These are phyloP conservation scores for Sechiopsis laciniata DNA, from an alignment of 306 rosid genomes.

Conservation along the genomic window DNA sequence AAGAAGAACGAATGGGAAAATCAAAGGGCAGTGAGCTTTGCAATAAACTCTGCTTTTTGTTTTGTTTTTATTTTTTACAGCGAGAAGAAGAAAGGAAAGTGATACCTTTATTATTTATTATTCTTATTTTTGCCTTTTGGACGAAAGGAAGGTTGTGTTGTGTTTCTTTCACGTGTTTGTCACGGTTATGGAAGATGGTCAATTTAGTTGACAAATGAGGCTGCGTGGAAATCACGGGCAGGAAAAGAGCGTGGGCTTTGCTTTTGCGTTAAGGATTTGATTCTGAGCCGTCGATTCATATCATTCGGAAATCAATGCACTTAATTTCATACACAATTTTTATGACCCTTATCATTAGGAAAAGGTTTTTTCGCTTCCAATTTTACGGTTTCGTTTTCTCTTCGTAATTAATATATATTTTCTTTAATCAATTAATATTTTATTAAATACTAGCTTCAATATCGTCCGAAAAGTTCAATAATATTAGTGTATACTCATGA, in stretches of 20 bases:
- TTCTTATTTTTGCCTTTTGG: background rate
- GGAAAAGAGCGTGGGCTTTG: background rate
- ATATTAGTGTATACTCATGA: too few species aligned
- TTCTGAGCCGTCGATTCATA: conserved; percentile 17
- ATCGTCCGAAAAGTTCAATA: too few species aligned
- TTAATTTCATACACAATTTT: background rate
- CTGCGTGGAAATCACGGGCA: background rate
- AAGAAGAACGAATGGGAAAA: conserved; percentile 11
- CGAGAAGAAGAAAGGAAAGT: conserved; percentile 15
- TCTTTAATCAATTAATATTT: too few species aligned
- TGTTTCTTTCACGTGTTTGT: background rate
- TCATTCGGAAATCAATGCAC: background rate
- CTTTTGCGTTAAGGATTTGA: background rate
- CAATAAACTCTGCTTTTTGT: background rate
- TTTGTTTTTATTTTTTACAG: background rate
- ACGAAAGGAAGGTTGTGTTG: background rate
- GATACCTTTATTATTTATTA: background rate
- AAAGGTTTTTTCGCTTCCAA: background rate
- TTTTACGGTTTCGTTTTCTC: background rate
- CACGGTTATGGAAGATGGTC: background rate
- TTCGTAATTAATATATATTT: too few species aligned
- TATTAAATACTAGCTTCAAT: too few species aligned
- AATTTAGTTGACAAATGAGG: background rate
- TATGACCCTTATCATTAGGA: background rate
- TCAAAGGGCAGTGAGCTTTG: background rate